Evolutionary conservation across 202 grass and related monocot genomes (phyloP), one percentile per base, ranked within the genome.

Genomic region (Elaeis oleifera): DNA sequence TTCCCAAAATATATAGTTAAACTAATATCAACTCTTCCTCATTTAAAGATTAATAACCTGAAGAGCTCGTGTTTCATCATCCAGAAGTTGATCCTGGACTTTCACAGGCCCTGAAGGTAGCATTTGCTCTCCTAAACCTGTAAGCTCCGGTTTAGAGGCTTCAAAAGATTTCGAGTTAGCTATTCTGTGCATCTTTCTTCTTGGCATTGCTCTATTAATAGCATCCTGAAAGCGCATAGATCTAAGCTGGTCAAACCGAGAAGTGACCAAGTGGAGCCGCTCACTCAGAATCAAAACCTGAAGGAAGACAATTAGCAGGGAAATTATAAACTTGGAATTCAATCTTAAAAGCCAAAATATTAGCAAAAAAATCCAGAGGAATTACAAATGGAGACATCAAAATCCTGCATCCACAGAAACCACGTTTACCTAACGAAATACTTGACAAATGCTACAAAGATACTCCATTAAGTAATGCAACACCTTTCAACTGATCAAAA

Each of bases 261-360:
- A 70, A 65, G 82, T 92, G 51, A 99, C 88, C 16, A 82, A 79
- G 53, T 94, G 82, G 56, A 99, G 88, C 63, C 80, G 77, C 53
- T 94, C 85, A 26, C 88, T 84, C 56, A 94, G 79, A 86, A 99
- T 99, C 64, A 99, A 67, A 84, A 94, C 88, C 88, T 99, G 74
- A 39, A 69, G 65, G 27, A 24, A 24, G 23, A 24, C 23, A 24
- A 24, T 24, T 24, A 24, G 23, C 23, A 24, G 23, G 23, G 11
- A 36, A 36, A 36, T 36, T 36, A 9, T 36, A 36, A 36, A 36
- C 8, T 1, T 36, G 32, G 32, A 36, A 36, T 36, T 36, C 8
- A 36, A 36, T 36, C 5, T 36, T 36, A 8, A 36, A 36, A 36
- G 1, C 32, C 32, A 36, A 36, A 36, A 9, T 36, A 36, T 9